Conservation (phyloP, 2,329 filamentous ascomycete species). For the Lizonia empirigonia region DNA sequence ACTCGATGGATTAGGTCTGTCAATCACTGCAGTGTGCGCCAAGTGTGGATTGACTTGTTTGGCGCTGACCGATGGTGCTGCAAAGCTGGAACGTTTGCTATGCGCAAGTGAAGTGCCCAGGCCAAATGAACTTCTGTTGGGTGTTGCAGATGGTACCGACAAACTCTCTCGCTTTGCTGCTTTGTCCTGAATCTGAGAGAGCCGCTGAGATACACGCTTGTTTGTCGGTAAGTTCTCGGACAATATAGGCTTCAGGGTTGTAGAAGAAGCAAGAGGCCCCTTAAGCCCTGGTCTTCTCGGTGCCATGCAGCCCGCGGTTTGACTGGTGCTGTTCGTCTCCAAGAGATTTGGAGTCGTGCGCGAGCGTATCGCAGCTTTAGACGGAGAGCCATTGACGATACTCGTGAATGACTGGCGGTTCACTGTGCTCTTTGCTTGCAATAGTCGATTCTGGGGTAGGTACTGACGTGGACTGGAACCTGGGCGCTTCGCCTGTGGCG, state of each 20-base stretch:
- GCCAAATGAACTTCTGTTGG: slow-evolving; percentile 26
- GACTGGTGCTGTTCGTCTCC: slow-evolving; percentile 19
- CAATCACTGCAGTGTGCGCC: slow-evolving; percentile 28
- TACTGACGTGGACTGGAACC: slow-evolving; percentile 38
- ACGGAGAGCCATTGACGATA: slow-evolving; percentile 12
- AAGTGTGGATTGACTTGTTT: slow-evolving; percentile 27
- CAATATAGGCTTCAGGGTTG: slow-evolving; percentile 16
- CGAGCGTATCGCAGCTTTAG: slow-evolving; percentile 31
- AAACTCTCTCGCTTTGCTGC: slow-evolving; percentile 27
- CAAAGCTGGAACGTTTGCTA: slow-evolving; percentile 24
- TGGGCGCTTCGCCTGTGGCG: slow-evolving; percentile 24
- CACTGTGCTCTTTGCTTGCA: slow-evolving; percentile 26
- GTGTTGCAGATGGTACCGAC: slow-evolving; percentile 15
- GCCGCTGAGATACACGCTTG: slow-evolving; percentile 21
- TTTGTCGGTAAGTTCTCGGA: slow-evolving; percentile 32
- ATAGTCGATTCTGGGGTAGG: slow-evolving; percentile 16
- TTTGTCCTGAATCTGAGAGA: slow-evolving; percentile 30
- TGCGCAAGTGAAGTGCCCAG: slow-evolving; percentile 14
- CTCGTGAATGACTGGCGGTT: slow-evolving; percentile 24
- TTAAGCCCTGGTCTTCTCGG: slow-evolving; percentile 27
- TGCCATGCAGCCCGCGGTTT: slow-evolving; percentile 20
- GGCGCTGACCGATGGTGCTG: slow-evolving; percentile 22
- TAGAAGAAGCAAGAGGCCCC: slow-evolving; percentile 13
- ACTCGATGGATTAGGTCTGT: slow-evolving; percentile 19
- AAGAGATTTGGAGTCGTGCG: slow-evolving; percentile 40